These are phyloP conservation scores for Aspergillus pseudoterreus DNA, from an alignment of 2,329 filamentous ascomycete genomes.

Conservation along the genomic window DNA sequence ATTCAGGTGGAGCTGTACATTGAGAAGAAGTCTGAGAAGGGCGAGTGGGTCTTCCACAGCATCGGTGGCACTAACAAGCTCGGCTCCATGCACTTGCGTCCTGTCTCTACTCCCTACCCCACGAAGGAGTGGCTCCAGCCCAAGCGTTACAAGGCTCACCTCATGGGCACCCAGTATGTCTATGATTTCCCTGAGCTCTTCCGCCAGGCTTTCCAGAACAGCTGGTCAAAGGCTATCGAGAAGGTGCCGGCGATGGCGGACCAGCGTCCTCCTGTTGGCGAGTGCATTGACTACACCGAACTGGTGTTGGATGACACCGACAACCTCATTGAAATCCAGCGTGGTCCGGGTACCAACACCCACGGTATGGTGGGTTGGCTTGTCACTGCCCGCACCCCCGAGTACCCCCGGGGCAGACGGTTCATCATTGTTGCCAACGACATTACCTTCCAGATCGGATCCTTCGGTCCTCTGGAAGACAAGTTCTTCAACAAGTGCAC, in stretches of 20 bases:
- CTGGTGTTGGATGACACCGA: slow-evolving; percentile 93
- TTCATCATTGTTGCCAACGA: slow-evolving; percentile 98
- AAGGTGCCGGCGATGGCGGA: slow-evolving; percentile 70
- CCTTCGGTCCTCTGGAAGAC: slow-evolving; percentile 93
- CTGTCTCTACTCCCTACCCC: slow-evolving; percentile 87
- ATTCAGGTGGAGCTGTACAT: slow-evolving; percentile 97
- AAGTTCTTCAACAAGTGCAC: slow-evolving; percentile 99
- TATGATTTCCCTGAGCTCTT: slow-evolving; percentile 99
- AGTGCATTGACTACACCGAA: slow-evolving; percentile 92
- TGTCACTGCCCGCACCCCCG: slow-evolving; percentile 87
- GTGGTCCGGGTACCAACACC: slow-evolving; percentile 90
- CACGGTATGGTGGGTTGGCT: slow-evolving; percentile 99
- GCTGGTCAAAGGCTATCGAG: slow-evolving; percentile 74
- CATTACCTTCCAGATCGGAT: slow-evolving; percentile 98
- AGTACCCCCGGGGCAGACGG: slow-evolving; percentile 86
- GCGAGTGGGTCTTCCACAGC: slow-evolving; percentile 97
- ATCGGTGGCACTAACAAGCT: slow-evolving; percentile 94
- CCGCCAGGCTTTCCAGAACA: slow-evolving; percentile 95
- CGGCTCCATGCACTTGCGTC: slow-evolving; percentile 88
- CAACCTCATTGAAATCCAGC: slow-evolving; percentile 85
- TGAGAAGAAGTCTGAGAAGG: slow-evolving; percentile 96
- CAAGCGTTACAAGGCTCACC: slow-evolving; percentile 97
- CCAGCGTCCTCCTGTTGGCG: slow-evolving; percentile 78
- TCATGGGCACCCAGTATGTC: slow-evolving; percentile 99
- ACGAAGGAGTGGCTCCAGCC: slow-evolving; percentile 99